Base-by-base conservation (phyloP, 2,329 filamentous ascomycete genomes). In the Shiraia bambusicola region DNA sequence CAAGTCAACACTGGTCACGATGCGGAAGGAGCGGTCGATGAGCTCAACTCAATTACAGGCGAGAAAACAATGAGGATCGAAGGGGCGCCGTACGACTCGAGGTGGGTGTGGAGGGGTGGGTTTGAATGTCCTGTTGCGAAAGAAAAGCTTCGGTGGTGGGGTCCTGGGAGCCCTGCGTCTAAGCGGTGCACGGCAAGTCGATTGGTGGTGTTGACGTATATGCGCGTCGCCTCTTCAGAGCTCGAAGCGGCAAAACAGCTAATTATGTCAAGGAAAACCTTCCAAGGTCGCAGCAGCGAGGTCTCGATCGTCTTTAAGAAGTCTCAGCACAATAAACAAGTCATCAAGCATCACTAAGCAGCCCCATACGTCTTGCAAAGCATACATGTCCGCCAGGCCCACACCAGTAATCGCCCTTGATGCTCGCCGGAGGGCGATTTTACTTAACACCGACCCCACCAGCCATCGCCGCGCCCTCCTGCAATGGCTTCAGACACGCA, bases 131-230 rank as follows among this genome's bases (percentile, higher is more conserved):
- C 49, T 62, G 51, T 52, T 53, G 54, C 42, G 56, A 47, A 50
- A 35, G 54, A 62, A 63, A 61, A 61, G 57, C 61, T 61, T 55
- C 57, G 52, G 59, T 60, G 51, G 63, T 65, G 64, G 63, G 62
- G 61, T 61, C 57, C 55, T 53, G 47, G 56, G 45, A 43, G 40
- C 46, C 50, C 44, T 49, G 51, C 49, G 47, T 54, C 51, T 59
- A 56, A 33, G 59, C 52, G 58, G 44, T 50, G 41, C 48, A 43
- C 37, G 34, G 37, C 25, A 32, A 45, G 47, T 46, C 50, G 53
- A 26, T 15, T 24, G 19, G 37, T 61, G 51, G 54, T 57, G 52
- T 61, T 65, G 61, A 62, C 59, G 59, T 59, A 58, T 50, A 41
- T 22, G 19, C 40, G 45, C 40, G 42, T 44, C 42, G 50, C 50